Base-by-base conservation (phyloP, 805 yeast species). In the Candida easanensis region DNA sequence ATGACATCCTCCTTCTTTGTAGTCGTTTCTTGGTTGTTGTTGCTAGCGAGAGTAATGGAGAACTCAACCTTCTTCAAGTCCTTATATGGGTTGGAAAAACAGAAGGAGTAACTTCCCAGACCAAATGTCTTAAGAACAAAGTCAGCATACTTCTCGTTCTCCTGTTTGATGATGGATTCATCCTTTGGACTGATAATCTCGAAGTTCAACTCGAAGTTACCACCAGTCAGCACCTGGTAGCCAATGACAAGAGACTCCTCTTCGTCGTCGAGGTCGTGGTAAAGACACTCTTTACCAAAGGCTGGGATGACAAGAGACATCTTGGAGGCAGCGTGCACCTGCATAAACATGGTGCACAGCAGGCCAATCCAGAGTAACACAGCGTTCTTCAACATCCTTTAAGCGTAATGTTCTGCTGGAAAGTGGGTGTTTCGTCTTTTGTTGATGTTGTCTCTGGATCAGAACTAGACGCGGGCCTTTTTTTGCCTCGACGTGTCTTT, bases 171-270 rank as follows among this genome's bases (percentile, higher is more conserved):
- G 48, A 80, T 64, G 11, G 68, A 59, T 34, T 70, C 64, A 18
- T 78, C 79, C 36, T 62, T 68, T 27, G 87, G 86, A 41, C 76
- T 71, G 40, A 69, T 75, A 49, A 81, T 77, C 45, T 73, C 70
- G 58, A 79, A 81, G 58, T 81, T 84, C 42, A 81, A 76, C 59
- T 81, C 86, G 53, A 80, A 81, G 42, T 80, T 71, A 15, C 87
- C 87, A 48, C 87, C 87, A 38, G 77, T 73, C 53, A 80, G 73
- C 41, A 81, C 63, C 57, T 70, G 75, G 43, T 70, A 70, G 34
- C 70, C 63, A 8, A 69, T 65, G 14, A 66, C 64, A n/a, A 70
- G 45, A 1, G 73, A 53, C 34, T 70, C 73, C 1, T 65, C 68
- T 7, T 68, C 69, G 32, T 56, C 46, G 16, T 44, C 37, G 45